Base-by-base conservation (phyloP, 768 basidiomycete species). In the Tricholoma flavovirens region DNA sequence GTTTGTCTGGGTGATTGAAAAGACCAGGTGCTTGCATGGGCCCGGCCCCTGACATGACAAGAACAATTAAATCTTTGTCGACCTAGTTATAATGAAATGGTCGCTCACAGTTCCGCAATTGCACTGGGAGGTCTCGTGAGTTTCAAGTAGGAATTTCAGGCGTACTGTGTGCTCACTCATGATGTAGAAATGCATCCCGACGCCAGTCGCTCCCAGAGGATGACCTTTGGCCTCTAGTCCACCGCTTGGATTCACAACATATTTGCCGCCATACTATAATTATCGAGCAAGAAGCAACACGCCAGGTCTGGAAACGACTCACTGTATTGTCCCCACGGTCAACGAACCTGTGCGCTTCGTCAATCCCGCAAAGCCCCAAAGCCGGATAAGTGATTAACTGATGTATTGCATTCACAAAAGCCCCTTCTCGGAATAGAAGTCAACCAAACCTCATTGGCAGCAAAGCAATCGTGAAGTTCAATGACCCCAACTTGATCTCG, bases 171-270 rank as follows among this genome's bases (percentile, higher is more conserved):
- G 69, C 84, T 42, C 64, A 87, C 87, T 90, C 62, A 84, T 81
- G 59, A 91, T 87, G 64, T 89, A 91, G 70, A 90, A 90, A 66
- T 92, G 89, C 90, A 91, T 91, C 24, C 86, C 89, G 12, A 92
- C 71, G 1, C 90, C 90, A 15, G 87, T 90, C 1, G 90, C 88
- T 36, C 90, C 89, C 17, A 92, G 77, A 2, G 91, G 90, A 64
- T 93, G 89, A 2, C 91, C 91, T 65, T 92, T 93, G n/a, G 89
- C 88, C 65, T 93, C 88, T 14, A 93, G 77, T 0, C 91, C 91
- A 22, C 91, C 91, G 51, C 86, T 88, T 0, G 91, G 88, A 61
- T 93, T 93, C 33, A 93, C 72, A 15, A 93, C 88, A 50, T 81
- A 93, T 69, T 90, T 89, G 4, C 92, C 90, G 17, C 88, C 90